A percentile compares a stretch with the other conserved stretches of the same genome.
Conservation (phyloP, 2,329 filamentous ascomycete species). For the Microdochium nivale region DNA sequence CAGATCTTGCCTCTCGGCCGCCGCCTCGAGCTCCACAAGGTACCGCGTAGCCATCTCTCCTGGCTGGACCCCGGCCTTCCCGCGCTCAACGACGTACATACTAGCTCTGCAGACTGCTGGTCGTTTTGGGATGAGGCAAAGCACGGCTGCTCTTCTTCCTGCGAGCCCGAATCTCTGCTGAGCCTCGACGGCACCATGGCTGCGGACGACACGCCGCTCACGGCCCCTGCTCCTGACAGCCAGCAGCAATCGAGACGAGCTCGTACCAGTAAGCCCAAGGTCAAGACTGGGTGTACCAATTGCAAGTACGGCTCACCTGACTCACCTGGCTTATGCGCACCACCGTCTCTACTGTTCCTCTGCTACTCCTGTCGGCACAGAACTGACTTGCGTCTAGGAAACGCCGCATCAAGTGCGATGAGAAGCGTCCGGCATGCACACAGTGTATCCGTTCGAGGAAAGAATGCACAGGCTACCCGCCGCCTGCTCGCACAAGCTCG, state of each 20-base stretch:
- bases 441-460: slow-evolving; percentile 53
- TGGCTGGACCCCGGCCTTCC: too few species aligned
- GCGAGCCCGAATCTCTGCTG: not conserved
- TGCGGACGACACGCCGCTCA: not conserved
- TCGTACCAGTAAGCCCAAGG: slow-evolving; percentile 49
- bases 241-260: slow-evolving; percentile 29
- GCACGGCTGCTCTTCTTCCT: not conserved
- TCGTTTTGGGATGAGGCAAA: too few species aligned
- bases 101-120: too few species aligned
- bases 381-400: slow-evolving; percentile 28
- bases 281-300: slow-evolving; percentile 58
- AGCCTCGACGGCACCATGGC: not conserved
- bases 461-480: slow-evolving; percentile 53
- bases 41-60: too few species aligned
- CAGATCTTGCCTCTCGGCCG: too few species aligned
- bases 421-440: slow-evolving; percentile 49
- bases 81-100: too few species aligned
- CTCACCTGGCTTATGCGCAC: slow-evolving; percentile 3
- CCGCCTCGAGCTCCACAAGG: too few species aligned
- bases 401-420: slow-evolving; percentile 59
- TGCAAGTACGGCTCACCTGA: slow-evolving; percentile 50
- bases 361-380: slow-evolving; percentile 13
- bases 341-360: too few species aligned
- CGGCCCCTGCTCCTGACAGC: slow-evolving; percentile 1
- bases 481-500: slow-evolving; percentile 33